Conservation (phyloP, 305 asterid species). For the Fraxinus xanthoxyloides region DNA sequence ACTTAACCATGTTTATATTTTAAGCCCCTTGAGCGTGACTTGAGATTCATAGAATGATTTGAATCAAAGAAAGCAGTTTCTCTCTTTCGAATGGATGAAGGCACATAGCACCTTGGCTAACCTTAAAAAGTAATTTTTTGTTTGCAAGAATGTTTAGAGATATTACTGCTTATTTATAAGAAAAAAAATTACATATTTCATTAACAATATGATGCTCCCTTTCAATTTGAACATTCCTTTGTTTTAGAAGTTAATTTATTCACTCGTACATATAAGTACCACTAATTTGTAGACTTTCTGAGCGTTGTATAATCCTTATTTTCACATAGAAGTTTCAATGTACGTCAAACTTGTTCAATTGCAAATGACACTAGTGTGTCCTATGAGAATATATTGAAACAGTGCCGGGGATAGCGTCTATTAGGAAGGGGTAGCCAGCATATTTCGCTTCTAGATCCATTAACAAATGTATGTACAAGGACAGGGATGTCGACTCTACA, state of each 20-base stretch:
- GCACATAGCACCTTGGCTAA: neutral
- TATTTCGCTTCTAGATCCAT: neutral
- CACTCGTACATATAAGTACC: neutral
- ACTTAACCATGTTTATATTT: neutral
- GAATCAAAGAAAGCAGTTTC: neutral
- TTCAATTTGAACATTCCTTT: neutral
- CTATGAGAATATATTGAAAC: neutral
- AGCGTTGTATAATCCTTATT: neutral
- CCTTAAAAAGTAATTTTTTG: neutral
- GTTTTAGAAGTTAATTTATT: neutral
- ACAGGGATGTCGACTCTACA: neutral
- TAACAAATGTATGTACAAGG: neutral
- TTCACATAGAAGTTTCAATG: neutral
- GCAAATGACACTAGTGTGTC: neutral
- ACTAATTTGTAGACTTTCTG: neutral
- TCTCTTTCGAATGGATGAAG: neutral
- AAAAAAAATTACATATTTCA: neutral
- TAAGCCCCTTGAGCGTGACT: neutral
- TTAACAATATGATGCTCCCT: neutral
- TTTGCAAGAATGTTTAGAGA: neutral
- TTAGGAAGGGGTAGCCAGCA: neutral
- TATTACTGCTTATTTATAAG: neutral
- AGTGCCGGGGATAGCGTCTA: neutral
- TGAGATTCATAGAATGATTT: neutral
- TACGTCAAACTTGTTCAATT: neutral